phyloP scores from a whole-genome alignment of 441 rosid genomes.

The Arabidopsis hybrid region DNA sequence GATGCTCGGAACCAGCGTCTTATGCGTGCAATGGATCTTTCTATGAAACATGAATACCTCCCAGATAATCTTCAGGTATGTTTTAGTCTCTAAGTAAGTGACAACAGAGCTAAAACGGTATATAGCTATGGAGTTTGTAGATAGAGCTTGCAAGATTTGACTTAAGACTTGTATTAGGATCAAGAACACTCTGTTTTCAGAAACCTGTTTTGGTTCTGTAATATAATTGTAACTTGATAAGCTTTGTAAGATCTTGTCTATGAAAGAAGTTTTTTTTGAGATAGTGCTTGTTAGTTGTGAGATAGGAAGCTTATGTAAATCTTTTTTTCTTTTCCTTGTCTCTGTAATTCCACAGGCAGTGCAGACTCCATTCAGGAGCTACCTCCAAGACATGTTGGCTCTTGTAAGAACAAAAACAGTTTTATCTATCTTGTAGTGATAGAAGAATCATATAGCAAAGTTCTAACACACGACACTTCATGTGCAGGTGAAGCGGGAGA shows the following conservation, averaged over 20 bases:
- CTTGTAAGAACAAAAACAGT: constrained; percentile 49
- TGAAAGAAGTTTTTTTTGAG: background rate
- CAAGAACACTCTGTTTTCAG: background rate
- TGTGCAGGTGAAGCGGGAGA: constrained; percentile 75
- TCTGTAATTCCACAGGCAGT: constrained; percentile 51
- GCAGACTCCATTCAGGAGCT: constrained; percentile 89
- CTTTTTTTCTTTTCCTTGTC: background rate
- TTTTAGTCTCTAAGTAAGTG: background rate
- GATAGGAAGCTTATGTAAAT: background rate
- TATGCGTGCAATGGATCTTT: constrained; percentile 87
- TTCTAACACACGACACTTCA: background rate
- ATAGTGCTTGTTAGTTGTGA: background rate
- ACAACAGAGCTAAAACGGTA: background rate
- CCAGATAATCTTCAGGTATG: constrained; percentile 70
- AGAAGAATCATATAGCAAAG: background rate
- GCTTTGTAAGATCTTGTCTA: background rate
- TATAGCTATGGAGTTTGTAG: background rate
- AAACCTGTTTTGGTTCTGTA: background rate
- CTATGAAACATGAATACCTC: constrained; percentile 86
- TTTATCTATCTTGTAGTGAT: background rate
- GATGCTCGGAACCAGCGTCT: constrained; percentile 85
- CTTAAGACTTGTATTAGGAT: background rate
- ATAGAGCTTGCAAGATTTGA: background rate
- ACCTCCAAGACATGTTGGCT: constrained; percentile 82
- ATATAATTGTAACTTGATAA: too few species aligned